Evolutionary conservation across 257 asterid species (phyloP).

Genomic region (Petrea volubilis): DNA sequence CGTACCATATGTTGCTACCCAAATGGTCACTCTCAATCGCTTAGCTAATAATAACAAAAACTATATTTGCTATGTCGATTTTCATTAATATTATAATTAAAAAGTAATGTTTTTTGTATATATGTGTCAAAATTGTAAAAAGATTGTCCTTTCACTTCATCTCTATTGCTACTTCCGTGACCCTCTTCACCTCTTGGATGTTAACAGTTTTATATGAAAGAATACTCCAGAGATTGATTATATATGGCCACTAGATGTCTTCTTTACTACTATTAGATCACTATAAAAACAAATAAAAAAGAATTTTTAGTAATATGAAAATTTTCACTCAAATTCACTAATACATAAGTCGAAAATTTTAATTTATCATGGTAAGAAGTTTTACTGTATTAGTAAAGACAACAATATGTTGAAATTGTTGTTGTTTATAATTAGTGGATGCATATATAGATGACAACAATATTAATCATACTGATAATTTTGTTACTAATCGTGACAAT

Average conservation of each 20-base stretch:
- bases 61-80: conserved; percentile 13
- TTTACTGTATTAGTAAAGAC: no score
- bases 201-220: neutral
- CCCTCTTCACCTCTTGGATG: neutral
- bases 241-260: no score
- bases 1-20: conserved; percentile 10
- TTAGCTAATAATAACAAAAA: conserved; percentile 17
- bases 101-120: neutral
- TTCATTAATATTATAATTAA: neutral
- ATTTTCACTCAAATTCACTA: no score
- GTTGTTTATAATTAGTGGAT: no score
- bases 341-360: no score
- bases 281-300: neutral
- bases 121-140: conserved; percentile 6
- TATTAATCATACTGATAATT: no score
- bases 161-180: neutral
- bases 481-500: no score
- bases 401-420: no score
- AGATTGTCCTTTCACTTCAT: neutral
- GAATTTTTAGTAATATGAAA: no score
- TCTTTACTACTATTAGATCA: no score
- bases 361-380: no score
- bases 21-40: conserved; percentile 20
- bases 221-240: neutral
- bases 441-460: no score